Evolutionary conservation across 2,329 filamentous ascomycete genomes (phyloP).

Genomic region (Esteya vermicola): DNA sequence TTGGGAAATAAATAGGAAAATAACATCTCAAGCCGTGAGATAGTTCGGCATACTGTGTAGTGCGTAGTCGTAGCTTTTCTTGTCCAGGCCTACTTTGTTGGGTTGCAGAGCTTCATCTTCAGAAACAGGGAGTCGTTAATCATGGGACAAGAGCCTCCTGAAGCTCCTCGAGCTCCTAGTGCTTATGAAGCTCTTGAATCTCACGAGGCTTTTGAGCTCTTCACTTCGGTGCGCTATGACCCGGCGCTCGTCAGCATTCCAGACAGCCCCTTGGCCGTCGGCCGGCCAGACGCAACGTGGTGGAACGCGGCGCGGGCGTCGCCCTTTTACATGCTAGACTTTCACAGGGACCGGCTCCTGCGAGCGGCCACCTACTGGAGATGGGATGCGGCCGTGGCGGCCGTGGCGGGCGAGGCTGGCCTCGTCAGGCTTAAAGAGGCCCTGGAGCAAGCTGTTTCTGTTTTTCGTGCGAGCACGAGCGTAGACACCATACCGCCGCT

Average conservation of each 20-base stretch:
- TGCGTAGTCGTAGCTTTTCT: too few relatives aligned
- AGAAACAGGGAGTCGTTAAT: too few relatives aligned
- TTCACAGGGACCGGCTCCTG: constrained; percentile 68
- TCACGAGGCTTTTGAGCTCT: constrained; percentile 39
- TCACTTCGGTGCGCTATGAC: constrained; percentile 63
- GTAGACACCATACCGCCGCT: constrained; percentile 20
- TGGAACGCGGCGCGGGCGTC: constrained; percentile 41
- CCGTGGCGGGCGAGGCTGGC: constrained; percentile 30
- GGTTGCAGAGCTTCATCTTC: too few relatives aligned
- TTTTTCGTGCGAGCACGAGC: not conserved
- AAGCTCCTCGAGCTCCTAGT: too few relatives aligned
- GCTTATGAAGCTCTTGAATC: constrained; percentile 13
- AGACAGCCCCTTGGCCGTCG: constrained; percentile 18
- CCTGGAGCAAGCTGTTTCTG: constrained; percentile 2
- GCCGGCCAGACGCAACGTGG: constrained; percentile 28
- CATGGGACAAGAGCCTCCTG: too few relatives aligned
- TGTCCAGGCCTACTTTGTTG: too few relatives aligned
- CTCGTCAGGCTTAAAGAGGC: constrained; percentile 26
- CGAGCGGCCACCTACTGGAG: constrained; percentile 42
- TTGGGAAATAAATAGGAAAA: too few relatives aligned
- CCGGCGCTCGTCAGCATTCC: constrained; percentile 33
- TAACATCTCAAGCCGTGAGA: too few relatives aligned
- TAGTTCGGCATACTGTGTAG: too few relatives aligned
- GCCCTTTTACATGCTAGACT: constrained; percentile 65
- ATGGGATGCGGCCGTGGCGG: constrained; percentile 32